Conservation (phyloP, 257 asterid species). For the Salvia miltiorrhiza region DNA sequence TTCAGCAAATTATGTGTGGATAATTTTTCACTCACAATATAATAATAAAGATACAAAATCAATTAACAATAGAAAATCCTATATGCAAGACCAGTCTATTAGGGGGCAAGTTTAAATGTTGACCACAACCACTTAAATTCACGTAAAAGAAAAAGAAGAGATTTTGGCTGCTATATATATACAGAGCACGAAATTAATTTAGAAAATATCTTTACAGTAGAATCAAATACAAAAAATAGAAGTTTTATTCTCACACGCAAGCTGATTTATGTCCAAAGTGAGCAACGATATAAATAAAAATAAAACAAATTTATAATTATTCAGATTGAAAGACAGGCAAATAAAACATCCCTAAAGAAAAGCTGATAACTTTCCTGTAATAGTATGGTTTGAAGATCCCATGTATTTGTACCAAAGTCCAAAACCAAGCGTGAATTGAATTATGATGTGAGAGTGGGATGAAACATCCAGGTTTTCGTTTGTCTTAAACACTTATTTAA, state of each 20-base stretch:
- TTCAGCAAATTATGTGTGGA: background rate
- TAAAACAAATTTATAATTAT: background rate
- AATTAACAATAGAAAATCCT: background rate
- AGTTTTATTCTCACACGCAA: constrained; percentile 13
- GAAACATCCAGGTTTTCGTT: constrained; percentile 1
- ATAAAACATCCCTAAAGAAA: background rate
- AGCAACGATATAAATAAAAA: background rate
- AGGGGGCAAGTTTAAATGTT: constrained; percentile 4
- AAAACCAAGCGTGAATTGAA: background rate
- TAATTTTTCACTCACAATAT: background rate
- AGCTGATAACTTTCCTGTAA: constrained; percentile 16
- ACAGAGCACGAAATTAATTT: background rate
- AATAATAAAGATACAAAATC: background rate
- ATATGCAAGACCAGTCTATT: background rate
- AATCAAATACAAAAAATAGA: background rate
- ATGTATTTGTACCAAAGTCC: constrained; percentile 10
- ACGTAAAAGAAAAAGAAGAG: constrained; percentile 10
- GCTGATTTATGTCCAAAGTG: background rate
- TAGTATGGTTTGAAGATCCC: background rate
- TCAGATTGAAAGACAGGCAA: constrained; percentile 1
- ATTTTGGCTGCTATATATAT: background rate
- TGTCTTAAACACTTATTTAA: constrained; percentile 5
- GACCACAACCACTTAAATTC: constrained; percentile 12
- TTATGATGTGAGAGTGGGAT: background rate
- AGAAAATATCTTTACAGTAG: too few relatives aligned